Base-by-base conservation (phyloP, 768 basidiomycete species). In the Leccinellum albellum region DNA sequence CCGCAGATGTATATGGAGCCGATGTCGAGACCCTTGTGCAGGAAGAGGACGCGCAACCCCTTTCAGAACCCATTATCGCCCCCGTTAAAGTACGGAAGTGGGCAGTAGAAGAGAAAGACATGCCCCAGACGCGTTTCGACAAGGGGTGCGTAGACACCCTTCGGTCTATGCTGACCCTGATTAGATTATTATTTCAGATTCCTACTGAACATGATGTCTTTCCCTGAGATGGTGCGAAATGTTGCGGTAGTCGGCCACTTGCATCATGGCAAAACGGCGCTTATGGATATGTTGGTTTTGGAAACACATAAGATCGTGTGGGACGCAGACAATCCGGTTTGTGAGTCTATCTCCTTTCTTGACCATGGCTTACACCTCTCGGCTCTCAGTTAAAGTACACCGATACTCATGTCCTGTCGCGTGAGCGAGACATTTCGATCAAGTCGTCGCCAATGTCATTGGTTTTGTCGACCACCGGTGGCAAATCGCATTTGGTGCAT, bases 391-490 rank as follows among this genome's bases (percentile, higher is more conserved):
- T 85, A 40, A 91, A 94, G 55, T 99, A 98, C 70, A 99, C 97
- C 53, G 96, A 99, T 70, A 96, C 92, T 0, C 97, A 98, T 70
- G 72, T 91, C 46, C 79, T 99, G 35, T 89, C 96, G 32, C 84
- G 94, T 59, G 83, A 89, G 64, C 87, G 97, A 28, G 86, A 85
- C 64, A 91, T 99, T 58, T 98, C 96, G 10, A 87, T 98, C 65
- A 98, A 98, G 75, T 97, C 96, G 2, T 91, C 89, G 0, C 94
- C 97, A 8, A 96, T 99, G 87, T 97, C 95, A 14, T 80, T 99
- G 51, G 77, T 99, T 54, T 78, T 98, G 4, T 83, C 85, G 17
- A 91, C 84, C 14, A 94, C 92, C 14, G 76, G 81, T 45, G 93
- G 94, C 55, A 98, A 98, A 76, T 97, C 94, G 2, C 89, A 95